Evolutionary conservation across 768 basidiomycete species (phyloP), one percentile per base, ranked within the genome.

Genomic region (Mycena rebaudengoi): DNA sequence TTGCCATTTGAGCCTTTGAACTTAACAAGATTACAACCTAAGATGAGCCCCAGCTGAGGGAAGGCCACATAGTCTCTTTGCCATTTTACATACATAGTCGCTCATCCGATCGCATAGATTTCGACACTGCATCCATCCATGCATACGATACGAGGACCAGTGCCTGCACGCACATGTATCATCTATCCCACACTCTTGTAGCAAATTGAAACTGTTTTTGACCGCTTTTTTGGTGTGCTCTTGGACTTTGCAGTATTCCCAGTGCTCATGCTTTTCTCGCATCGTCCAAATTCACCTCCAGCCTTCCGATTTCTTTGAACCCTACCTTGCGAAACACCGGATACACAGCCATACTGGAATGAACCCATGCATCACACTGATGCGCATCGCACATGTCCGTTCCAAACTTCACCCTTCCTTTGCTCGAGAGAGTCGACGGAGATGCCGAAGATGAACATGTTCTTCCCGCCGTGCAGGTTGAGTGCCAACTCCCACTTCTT

Each of bases 171-270:
- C 39, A 54, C 52, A 54, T 41, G 39, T 41, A 54, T 54, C 39
- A 41, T 29, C 52, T 29, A 41, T 18, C 35, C 4, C 51, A 52
- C 51, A 52, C 30, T 51, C 52, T 54, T 54, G 52, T 54, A 41
- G 39, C 52, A 20, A 54, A 54, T 54, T 41, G 37, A 30, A 54
- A 54, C 26, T 41, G 39, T 40, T 54, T n/a, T 54, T 41, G 52
- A 49, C 28, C 39, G 26, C 23, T 54, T 29, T 18, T 32, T 29
- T 51, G 21, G 23, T 4, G 14, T 48, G 26, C 46, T 26, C 23
- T 21, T 46, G 43, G 45, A n/a, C n/a, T n/a, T n/a, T n/a, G n/a
- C n/a, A n/a, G n/a, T n/a, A n/a, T n/a, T n/a, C n/a, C 51, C 51
- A 53, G 51, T 53, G 35, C 51, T 53, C 13, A 33, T 53, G 35